phyloP scores from a whole-genome alignment of 768 basidiomycete species.

The Leccinum uliginosum region DNA sequence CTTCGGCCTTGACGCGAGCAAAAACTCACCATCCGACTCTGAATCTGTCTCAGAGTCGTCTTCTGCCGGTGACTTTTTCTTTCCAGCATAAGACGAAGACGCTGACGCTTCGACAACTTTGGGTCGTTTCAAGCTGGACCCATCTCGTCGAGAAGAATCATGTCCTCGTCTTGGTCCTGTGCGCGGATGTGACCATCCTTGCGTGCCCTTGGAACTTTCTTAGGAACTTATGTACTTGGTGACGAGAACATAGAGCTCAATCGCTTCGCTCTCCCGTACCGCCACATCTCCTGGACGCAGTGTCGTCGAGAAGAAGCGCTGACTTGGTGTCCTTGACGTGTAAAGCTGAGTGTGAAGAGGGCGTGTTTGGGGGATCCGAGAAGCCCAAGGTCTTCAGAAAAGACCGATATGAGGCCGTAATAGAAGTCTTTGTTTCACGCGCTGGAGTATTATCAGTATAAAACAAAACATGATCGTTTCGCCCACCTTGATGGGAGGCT shows the following conservation, averaged over 20 bases:
- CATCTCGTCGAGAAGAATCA: conserved; percentile 49
- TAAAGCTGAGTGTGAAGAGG: conserved; percentile 21
- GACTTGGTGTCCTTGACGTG: conserved; percentile 70
- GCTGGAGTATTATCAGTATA: conserved; percentile 34
- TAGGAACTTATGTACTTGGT: conserved; percentile 79
- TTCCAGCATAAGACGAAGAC: background rate
- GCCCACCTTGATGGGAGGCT: conserved; percentile 69
- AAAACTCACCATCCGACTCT: conserved; percentile 37
- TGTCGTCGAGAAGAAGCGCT: conserved; percentile 51
- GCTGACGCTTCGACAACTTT: too few relatives aligned
- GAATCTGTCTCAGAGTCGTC: conserved; percentile 55
- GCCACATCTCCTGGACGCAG: conserved; percentile 78
- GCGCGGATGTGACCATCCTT: conserved; percentile 64
- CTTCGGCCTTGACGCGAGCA: conserved; percentile 13
- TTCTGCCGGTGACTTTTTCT: conserved; percentile 14
- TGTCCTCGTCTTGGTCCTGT: conserved; percentile 54
- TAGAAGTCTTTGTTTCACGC: conserved; percentile 75
- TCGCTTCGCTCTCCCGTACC: conserved; percentile 57
- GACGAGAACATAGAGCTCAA: conserved; percentile 69
- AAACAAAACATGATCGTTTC: background rate
- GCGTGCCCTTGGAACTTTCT: conserved; percentile 50
- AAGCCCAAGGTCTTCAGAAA: conserved; percentile 30
- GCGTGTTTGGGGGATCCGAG: conserved; percentile 29
- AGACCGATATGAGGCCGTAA: conserved; percentile 36
- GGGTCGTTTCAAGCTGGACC: conserved; percentile 17